Conservation (phyloP, 2,329 filamentous ascomycete genomes). For the Diplodia intermedia region DNA sequence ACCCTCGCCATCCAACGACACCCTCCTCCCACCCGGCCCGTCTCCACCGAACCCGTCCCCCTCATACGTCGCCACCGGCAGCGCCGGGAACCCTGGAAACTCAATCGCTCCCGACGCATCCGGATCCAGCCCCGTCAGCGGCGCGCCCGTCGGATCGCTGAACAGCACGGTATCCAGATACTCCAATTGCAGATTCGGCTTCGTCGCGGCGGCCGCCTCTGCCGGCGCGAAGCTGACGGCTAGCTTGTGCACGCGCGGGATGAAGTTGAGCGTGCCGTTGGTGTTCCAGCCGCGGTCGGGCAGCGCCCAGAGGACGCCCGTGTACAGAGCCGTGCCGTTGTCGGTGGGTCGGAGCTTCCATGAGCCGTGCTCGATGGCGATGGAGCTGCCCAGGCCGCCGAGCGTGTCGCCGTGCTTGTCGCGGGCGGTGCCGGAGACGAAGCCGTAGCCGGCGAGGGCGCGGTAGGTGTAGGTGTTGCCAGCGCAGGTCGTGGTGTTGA, state of each 20-base stretch:
- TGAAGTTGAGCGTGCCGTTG: constrained; percentile 59
- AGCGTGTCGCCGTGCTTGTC: constrained; percentile 75
- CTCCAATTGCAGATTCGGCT: constrained; percentile 66
- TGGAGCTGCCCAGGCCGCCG: constrained; percentile 69
- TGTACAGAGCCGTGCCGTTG: constrained; percentile 54
- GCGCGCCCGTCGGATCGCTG: constrained; percentile 66
- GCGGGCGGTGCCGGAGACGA: constrained; percentile 61
- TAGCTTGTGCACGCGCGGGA: constrained; percentile 73
- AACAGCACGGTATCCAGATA: constrained; percentile 72
- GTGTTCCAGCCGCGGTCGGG: constrained; percentile 79
- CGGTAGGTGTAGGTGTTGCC: constrained; percentile 70
- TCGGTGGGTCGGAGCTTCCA: constrained; percentile 67
- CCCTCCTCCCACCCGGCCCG: constrained; percentile 65
- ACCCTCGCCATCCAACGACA: constrained; percentile 71
- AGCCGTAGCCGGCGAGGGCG: constrained; percentile 71
- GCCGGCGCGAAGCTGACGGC: constrained; percentile 64
- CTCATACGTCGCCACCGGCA: constrained; percentile 68
- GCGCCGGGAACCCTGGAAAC: constrained; percentile 65
- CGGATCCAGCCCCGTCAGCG: constrained; percentile 69
- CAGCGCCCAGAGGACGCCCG: constrained; percentile 67
- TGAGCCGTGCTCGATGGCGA: constrained; percentile 65
- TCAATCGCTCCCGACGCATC: constrained; percentile 60
- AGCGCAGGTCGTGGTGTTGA: constrained; percentile 59
- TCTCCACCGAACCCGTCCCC: constrained; percentile 72
- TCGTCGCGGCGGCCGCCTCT: constrained; percentile 56